Evolutionary conservation across 139 green algal species (phyloP).

Genomic region (Yamagishiella unicocca): DNA sequence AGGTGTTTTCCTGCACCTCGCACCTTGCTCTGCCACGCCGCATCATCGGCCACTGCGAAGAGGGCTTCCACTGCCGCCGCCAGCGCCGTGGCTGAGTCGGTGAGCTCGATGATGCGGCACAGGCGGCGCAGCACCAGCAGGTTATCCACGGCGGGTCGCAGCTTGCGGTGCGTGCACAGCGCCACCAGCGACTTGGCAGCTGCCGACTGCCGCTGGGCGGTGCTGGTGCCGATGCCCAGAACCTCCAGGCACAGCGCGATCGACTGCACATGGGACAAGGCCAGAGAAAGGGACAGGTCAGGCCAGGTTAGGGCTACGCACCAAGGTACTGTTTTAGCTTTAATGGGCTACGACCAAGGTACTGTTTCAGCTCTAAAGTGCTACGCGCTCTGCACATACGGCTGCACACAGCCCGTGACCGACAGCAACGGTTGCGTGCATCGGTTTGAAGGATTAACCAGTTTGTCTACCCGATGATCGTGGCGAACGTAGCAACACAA

Average conservation of each 20-base stretch:
- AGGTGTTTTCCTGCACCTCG: background rate
- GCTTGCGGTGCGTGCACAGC: constrained; percentile 11
- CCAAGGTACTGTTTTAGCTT: too few relatives aligned
- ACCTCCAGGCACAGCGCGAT: background rate
- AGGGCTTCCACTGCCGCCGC: background rate
- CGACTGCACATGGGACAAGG: too few relatives aligned
- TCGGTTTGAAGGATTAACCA: too few relatives aligned
- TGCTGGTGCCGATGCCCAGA: constrained; percentile 4
- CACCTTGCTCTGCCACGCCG: constrained; percentile 16
- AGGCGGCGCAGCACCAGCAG: constrained; percentile 13
- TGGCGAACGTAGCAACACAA: too few relatives aligned
- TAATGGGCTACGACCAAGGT: background rate
- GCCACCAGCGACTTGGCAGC: background rate
- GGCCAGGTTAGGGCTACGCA: background rate
- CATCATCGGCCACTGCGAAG: background rate
- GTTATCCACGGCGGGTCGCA: constrained; percentile 24
- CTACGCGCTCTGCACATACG: background rate
- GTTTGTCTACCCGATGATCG: too few relatives aligned
- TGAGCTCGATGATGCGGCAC: constrained; percentile 4
- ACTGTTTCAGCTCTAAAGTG: background rate
- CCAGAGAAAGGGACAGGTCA: background rate
- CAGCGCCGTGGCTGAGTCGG: background rate
- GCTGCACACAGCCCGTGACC: too few relatives aligned
- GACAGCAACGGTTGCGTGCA: too few relatives aligned
- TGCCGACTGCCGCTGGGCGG: background rate